These are phyloP conservation scores for Calonectria hawksworthii DNA, from an alignment of 2,329 filamentous ascomycete genomes.

Conservation along the genomic window DNA sequence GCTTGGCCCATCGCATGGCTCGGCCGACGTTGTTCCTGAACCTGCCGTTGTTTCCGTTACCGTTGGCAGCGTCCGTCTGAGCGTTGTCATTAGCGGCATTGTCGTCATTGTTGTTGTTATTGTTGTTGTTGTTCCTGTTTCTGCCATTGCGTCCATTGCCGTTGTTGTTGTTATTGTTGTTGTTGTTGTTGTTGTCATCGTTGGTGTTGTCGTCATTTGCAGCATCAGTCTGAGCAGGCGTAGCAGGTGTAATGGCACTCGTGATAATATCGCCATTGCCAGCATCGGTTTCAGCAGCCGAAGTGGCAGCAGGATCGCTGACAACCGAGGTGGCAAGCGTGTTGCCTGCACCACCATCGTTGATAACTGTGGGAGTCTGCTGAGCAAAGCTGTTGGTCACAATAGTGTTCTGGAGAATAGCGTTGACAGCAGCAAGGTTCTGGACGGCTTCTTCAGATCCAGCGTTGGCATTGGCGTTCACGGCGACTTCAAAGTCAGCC, in stretches of 20 bases:
- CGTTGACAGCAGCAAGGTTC: constrained; percentile 56
- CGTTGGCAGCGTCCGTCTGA: not conserved
- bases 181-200: constrained; percentile 13
- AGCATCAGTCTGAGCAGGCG: constrained; percentile 15
- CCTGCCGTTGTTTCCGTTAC: constrained; percentile 20
- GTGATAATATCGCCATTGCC: not conserved
- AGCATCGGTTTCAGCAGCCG: not conserved
- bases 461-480: constrained; percentile 60
- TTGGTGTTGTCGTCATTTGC: not conserved
- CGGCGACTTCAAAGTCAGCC: constrained; percentile 59
- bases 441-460: constrained; percentile 46
- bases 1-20: constrained; percentile 30
- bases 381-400: constrained; percentile 48
- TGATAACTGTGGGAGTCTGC: constrained; percentile 49
- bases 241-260: constrained; percentile 13
- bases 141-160: not conserved
- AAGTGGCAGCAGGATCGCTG: not conserved
- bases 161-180: constrained; percentile 15
- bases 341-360: constrained; percentile 23
- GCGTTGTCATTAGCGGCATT: not conserved
- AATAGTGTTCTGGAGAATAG: constrained; percentile 50
- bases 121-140: not conserved
- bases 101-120: not conserved
- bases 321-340: constrained; percentile 8
- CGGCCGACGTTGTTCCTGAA: constrained; percentile 14